These are phyloP conservation scores for Ajuga chamaepitys DNA, from an alignment of 257 asterid genomes.

Conservation along the genomic window DNA sequence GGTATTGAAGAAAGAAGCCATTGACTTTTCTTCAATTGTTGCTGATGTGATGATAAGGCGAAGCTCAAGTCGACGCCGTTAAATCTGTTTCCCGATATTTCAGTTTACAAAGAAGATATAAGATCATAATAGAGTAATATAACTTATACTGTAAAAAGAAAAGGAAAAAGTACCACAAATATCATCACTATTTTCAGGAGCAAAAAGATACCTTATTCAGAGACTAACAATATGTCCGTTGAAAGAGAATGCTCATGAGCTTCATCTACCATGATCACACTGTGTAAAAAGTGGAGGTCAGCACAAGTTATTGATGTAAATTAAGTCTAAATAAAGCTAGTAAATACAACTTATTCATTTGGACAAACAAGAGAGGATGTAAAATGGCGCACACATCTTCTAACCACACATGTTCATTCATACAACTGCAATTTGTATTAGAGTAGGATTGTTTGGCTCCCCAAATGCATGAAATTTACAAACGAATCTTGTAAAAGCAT, in stretches of 20 bases:
- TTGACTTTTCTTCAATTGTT: slow-evolving; percentile 88
- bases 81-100: slow-evolving; percentile 46
- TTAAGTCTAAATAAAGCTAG: background rate
- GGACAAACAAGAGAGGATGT: background rate
- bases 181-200: background rate
- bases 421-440: slow-evolving; percentile 2
- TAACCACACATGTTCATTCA: background rate
- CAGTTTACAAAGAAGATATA: slow-evolving; percentile 3
- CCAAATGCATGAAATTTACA: background rate
- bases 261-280: slow-evolving; percentile 98
- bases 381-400: background rate
- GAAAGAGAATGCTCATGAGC: slow-evolving; percentile 97
- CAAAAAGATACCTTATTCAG: slow-evolving; percentile 70
- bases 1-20: slow-evolving; percentile 68
- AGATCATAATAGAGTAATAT: background rate
- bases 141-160: too few species aligned
- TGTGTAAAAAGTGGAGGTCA: slow-evolving; percentile 28
- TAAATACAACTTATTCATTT: background rate
- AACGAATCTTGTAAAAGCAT: slow-evolving; percentile 3
- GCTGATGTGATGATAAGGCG: slow-evolving; percentile 92
- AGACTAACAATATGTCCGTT: slow-evolving; percentile 88
- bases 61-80: slow-evolving; percentile 77
- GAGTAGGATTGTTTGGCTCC: too few species aligned
- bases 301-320: background rate
- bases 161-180: background rate